Percentiles rank a stretch among this genome's conserved stretches.
Evolutionary conservation across 768 basidiomycete genomes (phyloP).

Genomic region (Russula sp.): DNA sequence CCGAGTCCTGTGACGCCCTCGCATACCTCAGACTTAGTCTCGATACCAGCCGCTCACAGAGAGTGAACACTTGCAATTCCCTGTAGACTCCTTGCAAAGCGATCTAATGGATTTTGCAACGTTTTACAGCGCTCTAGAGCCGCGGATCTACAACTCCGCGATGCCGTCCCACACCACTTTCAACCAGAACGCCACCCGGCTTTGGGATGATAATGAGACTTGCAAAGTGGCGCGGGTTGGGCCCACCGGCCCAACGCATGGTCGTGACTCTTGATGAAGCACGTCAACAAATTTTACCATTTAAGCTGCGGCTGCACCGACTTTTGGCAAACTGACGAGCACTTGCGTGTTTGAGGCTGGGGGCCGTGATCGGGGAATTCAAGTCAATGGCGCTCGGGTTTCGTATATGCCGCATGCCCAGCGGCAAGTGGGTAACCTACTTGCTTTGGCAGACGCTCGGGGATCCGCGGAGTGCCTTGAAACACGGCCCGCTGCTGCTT

Average conservation of each 20-base stretch:
- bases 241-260: neutral
- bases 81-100: no score
- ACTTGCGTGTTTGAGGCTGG: neutral
- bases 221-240: neutral
- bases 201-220: neutral
- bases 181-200: constrained; percentile 4
- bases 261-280: neutral
- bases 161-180: constrained; percentile 2
- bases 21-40: neutral
- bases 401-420: neutral
- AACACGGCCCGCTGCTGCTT: constrained; percentile 12
- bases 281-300: neutral
- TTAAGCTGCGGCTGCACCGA: neutral
- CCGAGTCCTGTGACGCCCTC: constrained; percentile 7
- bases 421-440: neutral
- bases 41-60: no score
- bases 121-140: neutral
- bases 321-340: neutral
- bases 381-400: neutral
- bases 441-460: neutral
- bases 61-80: no score
- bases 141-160: constrained; percentile 2
- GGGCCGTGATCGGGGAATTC: neutral
- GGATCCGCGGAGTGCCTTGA: constrained; percentile 16
- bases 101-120: no score